Evolutionary conservation across 1,284 basidiomycete genomes (phyloP).

Genomic region (Ganoderma sinense): DNA sequence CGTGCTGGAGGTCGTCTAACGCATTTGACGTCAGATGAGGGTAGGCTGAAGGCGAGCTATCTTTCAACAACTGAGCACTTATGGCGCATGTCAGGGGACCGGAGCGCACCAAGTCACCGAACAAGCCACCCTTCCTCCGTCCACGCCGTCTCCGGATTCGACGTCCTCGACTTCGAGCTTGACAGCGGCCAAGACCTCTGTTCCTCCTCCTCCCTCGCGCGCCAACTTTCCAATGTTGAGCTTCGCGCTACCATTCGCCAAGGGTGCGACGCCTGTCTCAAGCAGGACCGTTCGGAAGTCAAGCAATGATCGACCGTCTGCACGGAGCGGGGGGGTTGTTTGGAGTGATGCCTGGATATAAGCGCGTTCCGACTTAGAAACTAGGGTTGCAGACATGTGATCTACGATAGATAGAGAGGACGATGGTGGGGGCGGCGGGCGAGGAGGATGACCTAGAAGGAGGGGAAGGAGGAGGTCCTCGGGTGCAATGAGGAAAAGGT

Average conservation of each 20-base stretch:
- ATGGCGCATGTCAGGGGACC: neutral
- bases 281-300: constrained; percentile 73
- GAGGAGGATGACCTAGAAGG: neutral
- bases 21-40: constrained; percentile 47
- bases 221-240: constrained; percentile 68
- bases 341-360: constrained; percentile 66
- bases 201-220: constrained; percentile 37
- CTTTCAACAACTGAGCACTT: constrained; percentile 44
- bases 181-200: constrained; percentile 61
- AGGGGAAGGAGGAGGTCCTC: neutral
- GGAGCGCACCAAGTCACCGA: constrained; percentile 75
- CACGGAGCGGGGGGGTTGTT: constrained; percentile 17
- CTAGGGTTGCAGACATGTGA: constrained; percentile 41
- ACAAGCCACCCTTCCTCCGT: constrained; percentile 67
- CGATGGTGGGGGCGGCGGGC: no score
- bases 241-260: constrained; percentile 82
- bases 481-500: no score
- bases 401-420: neutral
- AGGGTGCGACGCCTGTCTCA: constrained; percentile 77
- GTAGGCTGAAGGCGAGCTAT: constrained; percentile 81
- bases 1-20: constrained; percentile 76
- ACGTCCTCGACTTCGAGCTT: constrained; percentile 77
- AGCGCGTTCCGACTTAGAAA: constrained; percentile 79
- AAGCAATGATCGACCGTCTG: constrained; percentile 69
- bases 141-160: constrained; percentile 51